phyloP scores from a whole-genome alignment of 345 rosid species.

The Euphorbia pulcherrima region DNA sequence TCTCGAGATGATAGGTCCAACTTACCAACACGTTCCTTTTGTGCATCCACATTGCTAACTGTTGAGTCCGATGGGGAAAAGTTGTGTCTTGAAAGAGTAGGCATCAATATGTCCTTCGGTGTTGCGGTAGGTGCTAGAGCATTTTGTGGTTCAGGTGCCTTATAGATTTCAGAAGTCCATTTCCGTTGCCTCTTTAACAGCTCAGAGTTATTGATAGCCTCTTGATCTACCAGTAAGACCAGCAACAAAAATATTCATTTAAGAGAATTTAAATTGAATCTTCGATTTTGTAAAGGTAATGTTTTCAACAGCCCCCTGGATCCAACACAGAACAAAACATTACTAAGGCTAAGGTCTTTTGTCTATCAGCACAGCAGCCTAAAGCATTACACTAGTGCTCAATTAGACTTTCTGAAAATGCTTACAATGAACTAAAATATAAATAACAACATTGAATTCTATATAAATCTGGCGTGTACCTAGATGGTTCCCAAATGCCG shows the following conservation, averaged over 20 bases:
- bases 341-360: not conserved
- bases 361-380: not conserved
- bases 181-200: slow-evolving; percentile 81
- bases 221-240: slow-evolving; percentile 53
- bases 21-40: slow-evolving; percentile 89
- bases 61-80: slow-evolving; percentile 64
- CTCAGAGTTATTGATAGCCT: slow-evolving; percentile 50
- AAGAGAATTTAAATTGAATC: not conserved
- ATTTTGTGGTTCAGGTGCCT: slow-evolving; percentile 55
- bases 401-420: not conserved
- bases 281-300: not conserved
- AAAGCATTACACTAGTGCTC: not conserved
- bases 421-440: no score
- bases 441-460: not conserved
- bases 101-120: slow-evolving; percentile 42
- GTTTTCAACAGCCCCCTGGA: not conserved
- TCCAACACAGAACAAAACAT: not conserved
- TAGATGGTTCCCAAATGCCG: not conserved
- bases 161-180: slow-evolving; percentile 73
- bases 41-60: slow-evolving; percentile 48
- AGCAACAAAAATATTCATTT: not conserved
- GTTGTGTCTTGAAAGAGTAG: slow-evolving; percentile 48
- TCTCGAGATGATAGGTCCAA: slow-evolving; percentile 6
- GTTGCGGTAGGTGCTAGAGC: slow-evolving; percentile 49
- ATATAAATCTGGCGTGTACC: not conserved